Conservation (phyloP, 371 early-diverging fungal genomes). For the Circinella minor region DNA sequence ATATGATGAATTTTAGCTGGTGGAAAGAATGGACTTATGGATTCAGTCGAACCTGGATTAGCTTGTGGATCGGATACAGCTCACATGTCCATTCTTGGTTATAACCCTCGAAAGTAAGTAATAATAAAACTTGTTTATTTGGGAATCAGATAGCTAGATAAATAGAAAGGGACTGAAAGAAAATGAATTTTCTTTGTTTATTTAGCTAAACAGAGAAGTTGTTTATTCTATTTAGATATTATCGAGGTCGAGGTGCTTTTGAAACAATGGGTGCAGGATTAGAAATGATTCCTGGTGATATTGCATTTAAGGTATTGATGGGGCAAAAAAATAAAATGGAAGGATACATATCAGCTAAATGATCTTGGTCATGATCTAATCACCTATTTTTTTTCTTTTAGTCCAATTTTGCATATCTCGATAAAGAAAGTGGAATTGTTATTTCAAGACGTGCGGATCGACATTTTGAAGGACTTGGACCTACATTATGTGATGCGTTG, state of each 20-base stretch:
- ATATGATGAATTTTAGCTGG: slow-evolving; percentile 19
- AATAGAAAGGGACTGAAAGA: too few species aligned
- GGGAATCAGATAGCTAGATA: too few species aligned
- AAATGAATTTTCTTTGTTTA: too few species aligned
- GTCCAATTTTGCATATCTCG: slow-evolving; percentile 59
- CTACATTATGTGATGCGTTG: slow-evolving; percentile 45
- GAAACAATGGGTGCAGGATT: slow-evolving; percentile 63
- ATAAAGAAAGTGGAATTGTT: slow-evolving; percentile 44
- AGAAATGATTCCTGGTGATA: slow-evolving; percentile 58
- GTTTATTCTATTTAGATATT: slow-evolving; percentile 34
- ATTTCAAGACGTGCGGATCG: slow-evolving; percentile 53
- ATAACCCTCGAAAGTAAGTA: slow-evolving; percentile 30
- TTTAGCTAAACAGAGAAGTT: neutral
- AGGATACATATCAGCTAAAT: neutral
- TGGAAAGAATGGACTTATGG: slow-evolving; percentile 53
- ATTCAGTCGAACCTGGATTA: slow-evolving; percentile 60
- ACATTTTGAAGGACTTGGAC: slow-evolving; percentile 54
- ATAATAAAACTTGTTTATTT: too few species aligned
- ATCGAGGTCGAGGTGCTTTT: slow-evolving; percentile 61
- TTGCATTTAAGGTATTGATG: slow-evolving; percentile 56
- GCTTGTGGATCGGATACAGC: slow-evolving; percentile 66
- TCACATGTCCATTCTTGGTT: slow-evolving; percentile 40
- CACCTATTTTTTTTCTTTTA: neutral
- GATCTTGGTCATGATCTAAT: too few species aligned
- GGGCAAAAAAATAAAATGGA: neutral